A percentile compares a stretch with the other conserved stretches of the same genome.
phyloP scores from a whole-genome alignment of 352 stramenopile genomes.

The Pelagophyceae sp. region DNA sequence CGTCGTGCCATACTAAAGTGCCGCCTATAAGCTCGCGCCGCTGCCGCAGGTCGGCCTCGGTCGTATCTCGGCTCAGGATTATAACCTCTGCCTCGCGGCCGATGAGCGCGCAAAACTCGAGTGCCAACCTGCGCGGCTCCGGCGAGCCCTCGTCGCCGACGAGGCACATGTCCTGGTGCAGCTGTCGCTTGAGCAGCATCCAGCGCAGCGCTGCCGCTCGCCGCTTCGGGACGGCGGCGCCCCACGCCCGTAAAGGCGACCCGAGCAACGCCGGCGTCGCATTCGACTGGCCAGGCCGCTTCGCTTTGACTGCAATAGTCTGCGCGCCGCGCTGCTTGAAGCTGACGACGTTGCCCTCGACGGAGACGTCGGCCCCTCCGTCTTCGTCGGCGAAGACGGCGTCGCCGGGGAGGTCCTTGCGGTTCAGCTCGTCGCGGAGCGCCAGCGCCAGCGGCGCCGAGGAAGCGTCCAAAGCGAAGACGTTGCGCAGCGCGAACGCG shows the following conservation, averaged over 20 bases:
- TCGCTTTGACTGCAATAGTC: no score
- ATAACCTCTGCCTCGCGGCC: constrained; percentile 56
- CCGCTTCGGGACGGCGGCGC: no score
- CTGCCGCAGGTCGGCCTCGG: constrained; percentile 63
- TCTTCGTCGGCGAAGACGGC: no score
- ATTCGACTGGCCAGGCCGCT: no score
- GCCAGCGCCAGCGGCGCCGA: constrained; percentile 35
- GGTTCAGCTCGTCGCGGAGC: constrained; percentile 40
- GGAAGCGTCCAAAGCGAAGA: constrained; percentile 81
- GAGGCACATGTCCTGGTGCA: constrained; percentile 48
- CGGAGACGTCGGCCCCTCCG: no score
- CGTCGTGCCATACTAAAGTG: constrained; percentile 70
- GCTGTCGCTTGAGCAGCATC: constrained; percentile 49
- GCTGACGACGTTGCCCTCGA: no score
- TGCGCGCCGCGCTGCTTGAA: no score
- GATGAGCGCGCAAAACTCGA: constrained; percentile 44
- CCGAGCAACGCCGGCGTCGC: no score
- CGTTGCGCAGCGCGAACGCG: constrained; percentile 71
- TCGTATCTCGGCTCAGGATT: constrained; percentile 79
- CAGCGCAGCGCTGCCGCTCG: constrained; percentile 39
- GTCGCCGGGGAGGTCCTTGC: no score
- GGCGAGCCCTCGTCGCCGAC: constrained; percentile 36
- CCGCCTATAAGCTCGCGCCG: constrained; percentile 41
- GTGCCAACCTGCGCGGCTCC: constrained; percentile 32
- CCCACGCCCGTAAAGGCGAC: no score